Evolutionary conservation across 345 rosid species (phyloP).

Genomic region (Pistacia atlantica): DNA sequence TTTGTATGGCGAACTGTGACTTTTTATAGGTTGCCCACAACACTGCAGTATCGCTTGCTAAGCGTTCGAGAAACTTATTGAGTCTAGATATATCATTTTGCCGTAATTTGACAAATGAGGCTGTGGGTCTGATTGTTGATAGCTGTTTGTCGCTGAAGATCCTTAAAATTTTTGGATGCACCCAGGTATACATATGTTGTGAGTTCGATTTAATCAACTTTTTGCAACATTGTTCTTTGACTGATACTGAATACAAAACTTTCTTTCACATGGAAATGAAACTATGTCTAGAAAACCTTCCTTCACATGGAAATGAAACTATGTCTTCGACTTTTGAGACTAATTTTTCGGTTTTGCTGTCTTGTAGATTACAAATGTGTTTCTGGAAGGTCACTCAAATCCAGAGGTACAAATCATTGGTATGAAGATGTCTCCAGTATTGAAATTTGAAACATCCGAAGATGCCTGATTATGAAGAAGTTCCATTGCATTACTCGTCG

Average conservation of each 20-base stretch:
- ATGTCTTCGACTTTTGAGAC: background rate
- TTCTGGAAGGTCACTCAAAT: constrained; percentile 78
- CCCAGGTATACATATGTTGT: constrained; percentile 54
- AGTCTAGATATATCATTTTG: constrained; percentile 86
- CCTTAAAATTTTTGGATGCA: constrained; percentile 84
- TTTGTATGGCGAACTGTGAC: constrained; percentile 1
- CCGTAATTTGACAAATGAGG: constrained; percentile 63
- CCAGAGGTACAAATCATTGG: constrained; percentile 62
- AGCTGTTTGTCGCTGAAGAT: constrained; percentile 65
- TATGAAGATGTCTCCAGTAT: constrained; percentile 53
- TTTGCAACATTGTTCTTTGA: background rate
- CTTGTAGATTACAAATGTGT: constrained; percentile 63
- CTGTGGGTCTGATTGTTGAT: constrained; percentile 83
- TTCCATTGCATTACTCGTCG: constrained; percentile 29
- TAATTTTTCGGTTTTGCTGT: constrained; percentile 1
- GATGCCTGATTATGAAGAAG: constrained; percentile 26
- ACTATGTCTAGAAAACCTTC: too few species aligned
- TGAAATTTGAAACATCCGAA: constrained; percentile 44
- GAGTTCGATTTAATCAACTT: background rate
- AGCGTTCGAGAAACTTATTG: constrained; percentile 45
- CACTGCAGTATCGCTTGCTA: constrained; percentile 73
- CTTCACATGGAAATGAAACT: too few species aligned
- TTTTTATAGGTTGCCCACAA: constrained; percentile 60
- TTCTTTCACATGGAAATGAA: background rate
- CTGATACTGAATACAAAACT: background rate